Evolutionary conservation across 116 monocot species (phyloP).

Genomic region (Zostera marina): DNA sequence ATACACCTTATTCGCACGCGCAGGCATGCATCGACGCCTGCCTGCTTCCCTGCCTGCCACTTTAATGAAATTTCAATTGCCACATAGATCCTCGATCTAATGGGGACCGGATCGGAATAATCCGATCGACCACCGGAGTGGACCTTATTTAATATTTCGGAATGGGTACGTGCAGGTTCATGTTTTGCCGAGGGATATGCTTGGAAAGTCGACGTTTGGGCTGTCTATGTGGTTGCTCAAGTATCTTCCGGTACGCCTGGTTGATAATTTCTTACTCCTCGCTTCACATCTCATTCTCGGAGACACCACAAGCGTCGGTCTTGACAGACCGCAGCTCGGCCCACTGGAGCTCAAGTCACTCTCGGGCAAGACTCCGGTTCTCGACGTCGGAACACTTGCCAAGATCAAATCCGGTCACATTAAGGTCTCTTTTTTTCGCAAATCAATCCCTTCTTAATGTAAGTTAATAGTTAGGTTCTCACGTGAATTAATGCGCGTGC

Average conservation of each 20-base stretch:
- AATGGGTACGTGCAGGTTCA: too few species aligned
- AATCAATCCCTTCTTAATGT: too few species aligned
- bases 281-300: conserved; percentile 33
- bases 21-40: too few species aligned
- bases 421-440: too few species aligned
- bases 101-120: background rate
- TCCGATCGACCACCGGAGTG: too few species aligned
- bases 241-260: conserved; percentile 29
- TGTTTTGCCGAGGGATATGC: conserved; percentile 54
- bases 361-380: conserved; percentile 61
- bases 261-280: conserved; percentile 37
- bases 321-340: conserved; percentile 37
- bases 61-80: too few species aligned
- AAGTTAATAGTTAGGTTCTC: too few species aligned
- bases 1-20: too few species aligned
- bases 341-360: conserved; percentile 46
- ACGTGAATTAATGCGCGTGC: too few species aligned
- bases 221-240: conserved; percentile 45
- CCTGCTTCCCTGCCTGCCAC: too few species aligned
- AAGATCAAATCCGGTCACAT: conserved; percentile 50
- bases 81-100: too few species aligned
- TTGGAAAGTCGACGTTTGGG: conserved; percentile 52
- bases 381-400: conserved; percentile 55
- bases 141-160: too few species aligned
- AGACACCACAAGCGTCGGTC: conserved; percentile 29